Percentiles rank a stretch among this genome's conserved stretches.
Evolutionary conservation across 2,329 filamentous ascomycete genomes (phyloP).

Genomic region (Paecilomyces sp.): DNA sequence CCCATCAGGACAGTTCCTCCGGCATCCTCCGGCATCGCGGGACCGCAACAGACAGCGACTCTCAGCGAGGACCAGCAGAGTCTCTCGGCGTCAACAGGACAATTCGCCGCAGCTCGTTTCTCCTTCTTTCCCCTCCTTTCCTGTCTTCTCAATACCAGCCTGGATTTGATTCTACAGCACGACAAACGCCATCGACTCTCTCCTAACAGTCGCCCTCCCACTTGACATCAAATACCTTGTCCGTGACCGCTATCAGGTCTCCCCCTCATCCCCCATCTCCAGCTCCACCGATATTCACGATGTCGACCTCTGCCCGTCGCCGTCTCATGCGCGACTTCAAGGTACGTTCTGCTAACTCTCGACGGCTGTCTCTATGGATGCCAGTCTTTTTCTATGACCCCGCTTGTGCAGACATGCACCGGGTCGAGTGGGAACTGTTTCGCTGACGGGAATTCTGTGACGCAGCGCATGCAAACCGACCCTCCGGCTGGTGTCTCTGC

Average conservation of each 20-base stretch:
- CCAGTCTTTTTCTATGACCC: conserved; percentile 1
- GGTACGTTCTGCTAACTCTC: conserved; percentile 47
- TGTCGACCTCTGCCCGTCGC: conserved; percentile 92
- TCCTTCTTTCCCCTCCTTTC: background rate
- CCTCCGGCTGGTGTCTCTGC: conserved; percentile 94
- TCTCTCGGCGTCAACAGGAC: background rate
- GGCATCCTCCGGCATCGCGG: background rate
- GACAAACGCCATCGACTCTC: background rate
- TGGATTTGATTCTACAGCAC: background rate
- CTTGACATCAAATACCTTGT: background rate
- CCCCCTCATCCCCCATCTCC: background rate
- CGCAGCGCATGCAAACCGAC: conserved; percentile 96
- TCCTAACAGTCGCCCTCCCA: background rate
- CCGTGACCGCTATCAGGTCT: background rate
- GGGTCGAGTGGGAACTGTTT: background rate
- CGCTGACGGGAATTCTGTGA: background rate
- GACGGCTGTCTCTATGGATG: background rate
- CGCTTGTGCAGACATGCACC: background rate
- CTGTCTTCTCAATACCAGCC: background rate
- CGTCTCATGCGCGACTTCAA: conserved; percentile 99
- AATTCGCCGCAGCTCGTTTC: background rate
- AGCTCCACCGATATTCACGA: conserved; percentile 29
- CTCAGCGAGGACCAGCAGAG: background rate
- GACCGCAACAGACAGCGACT: background rate
- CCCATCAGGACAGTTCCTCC: background rate